Evolutionary conservation across 225 moss, liverwort and hornwort genomes (phyloP).

Genomic region (Physcomitrium patens): DNA sequence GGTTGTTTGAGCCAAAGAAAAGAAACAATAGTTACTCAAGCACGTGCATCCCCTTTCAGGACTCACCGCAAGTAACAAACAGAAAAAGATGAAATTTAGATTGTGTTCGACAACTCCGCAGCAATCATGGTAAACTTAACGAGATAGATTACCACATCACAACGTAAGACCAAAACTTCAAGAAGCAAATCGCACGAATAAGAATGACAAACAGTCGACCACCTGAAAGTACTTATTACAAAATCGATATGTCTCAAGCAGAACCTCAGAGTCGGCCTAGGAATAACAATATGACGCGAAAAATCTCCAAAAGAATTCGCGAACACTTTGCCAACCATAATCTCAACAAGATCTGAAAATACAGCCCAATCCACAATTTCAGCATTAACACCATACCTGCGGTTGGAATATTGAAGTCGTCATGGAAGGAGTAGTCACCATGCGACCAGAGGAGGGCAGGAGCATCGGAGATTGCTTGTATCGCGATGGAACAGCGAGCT

Average conservation of each 20-base stretch:
- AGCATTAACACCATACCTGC: slow-evolving; percentile 36
- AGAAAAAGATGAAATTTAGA: too few species aligned
- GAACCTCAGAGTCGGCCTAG: not conserved
- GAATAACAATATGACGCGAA: too few species aligned
- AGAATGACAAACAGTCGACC: not conserved
- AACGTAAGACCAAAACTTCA: slow-evolving; percentile 2
- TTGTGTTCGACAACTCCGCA: too few species aligned
- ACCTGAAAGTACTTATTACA: slow-evolving; percentile 4
- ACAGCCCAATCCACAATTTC: not conserved
- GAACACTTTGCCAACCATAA: not conserved
- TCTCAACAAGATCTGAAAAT: slow-evolving; percentile 7
- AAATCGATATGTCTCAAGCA: slow-evolving; percentile 1
- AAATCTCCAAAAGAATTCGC: not conserved
- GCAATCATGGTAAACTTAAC: not conserved
- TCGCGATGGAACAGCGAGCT: slow-evolving; percentile 83
- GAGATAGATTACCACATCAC: not conserved
- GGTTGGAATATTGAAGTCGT: slow-evolving; percentile 50
- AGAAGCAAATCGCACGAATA: not conserved
- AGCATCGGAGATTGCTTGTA: slow-evolving; percentile 65
- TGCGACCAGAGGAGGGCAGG: slow-evolving; percentile 52
- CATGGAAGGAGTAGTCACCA: slow-evolving; percentile 38
- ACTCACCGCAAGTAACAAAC: too few species aligned
- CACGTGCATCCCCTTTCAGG: too few species aligned
- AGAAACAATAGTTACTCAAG: too few species aligned
- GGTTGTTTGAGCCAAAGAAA: too few species aligned